Base-by-base conservation (phyloP, 1,139 yeast species). In the Geotrichum candidum region DNA sequence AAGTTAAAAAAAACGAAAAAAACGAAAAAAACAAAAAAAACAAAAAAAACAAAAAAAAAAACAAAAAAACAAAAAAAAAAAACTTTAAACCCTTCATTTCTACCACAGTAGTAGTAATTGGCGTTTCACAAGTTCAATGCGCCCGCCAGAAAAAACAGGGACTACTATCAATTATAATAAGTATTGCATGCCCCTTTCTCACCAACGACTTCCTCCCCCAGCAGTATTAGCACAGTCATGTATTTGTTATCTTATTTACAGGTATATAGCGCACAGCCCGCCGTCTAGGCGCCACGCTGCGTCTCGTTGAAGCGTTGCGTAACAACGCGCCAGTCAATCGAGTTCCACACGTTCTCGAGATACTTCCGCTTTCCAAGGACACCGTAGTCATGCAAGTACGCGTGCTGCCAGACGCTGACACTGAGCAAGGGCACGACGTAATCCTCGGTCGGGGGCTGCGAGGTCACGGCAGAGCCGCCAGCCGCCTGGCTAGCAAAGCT, bases 301-400 rank as follows among this genome's bases (percentile, higher is more conserved):
- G 67, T 41, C 23, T 41, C 48, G 23, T 41, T 41, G 18, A 41
- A 54, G 54, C 74, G 66, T 51, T 65, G 67, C 45, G 68, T 65
- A 3, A 92, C 83, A 59, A 88, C 90, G 63, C 86, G 83, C 99
- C 99, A 95, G 76, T 94, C 84, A 69, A 92, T 84, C 72, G 90
- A 82, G 65, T 88, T 84, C 84, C 95, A 87, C 66, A 86, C 82
- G 65, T 87, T 88, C 66, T 82, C 83, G 70, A 95, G 82, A 74
- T 88, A 94, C 67, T 84, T 82, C 35, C 84, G 82, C 77, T 86
- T 88, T 53, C 96, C 96, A 56, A 78, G 82, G 56, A 90, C 82
- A 54, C 99, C 99, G 73, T 89, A 94, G 74, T 95, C 99, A 41
- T 82, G 77, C 63, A 91, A 73, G 74, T 85, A 95, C 27, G 96